A percentile compares a stretch with the other conserved stretches of the same genome.
Evolutionary conservation across 495 filamentous ascomycete genomes (phyloP).

Genomic region (Xanthoparmelia taractica): DNA sequence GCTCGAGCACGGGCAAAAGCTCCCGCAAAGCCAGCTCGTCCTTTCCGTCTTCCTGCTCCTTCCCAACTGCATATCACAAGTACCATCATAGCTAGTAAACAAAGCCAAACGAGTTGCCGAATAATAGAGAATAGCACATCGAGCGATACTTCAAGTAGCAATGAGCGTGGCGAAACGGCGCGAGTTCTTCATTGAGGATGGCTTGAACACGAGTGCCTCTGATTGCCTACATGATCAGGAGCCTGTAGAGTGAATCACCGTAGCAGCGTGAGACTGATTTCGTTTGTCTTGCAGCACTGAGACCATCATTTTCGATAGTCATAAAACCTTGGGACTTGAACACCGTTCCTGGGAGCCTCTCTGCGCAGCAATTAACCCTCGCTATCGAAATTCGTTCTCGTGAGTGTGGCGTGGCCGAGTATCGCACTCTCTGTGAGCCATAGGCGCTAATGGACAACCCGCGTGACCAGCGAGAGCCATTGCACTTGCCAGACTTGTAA

Average conservation of each 20-base stretch:
- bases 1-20: not conserved
- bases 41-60: not conserved
- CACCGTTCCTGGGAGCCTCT: not conserved
- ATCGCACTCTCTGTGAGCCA: not conserved
- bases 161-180: not conserved
- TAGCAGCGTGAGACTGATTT: not conserved
- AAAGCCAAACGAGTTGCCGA: too few species aligned
- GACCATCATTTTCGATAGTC: not conserved
- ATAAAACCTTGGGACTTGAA: not conserved
- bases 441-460: not conserved
- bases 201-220: not conserved
- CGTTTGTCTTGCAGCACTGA: not conserved
- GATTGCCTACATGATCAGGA: too few species aligned
- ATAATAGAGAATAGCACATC: not conserved
- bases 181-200: not conserved
- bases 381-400: not conserved
- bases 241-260: not conserved
- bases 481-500: slow-evolving; percentile 2
- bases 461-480: not conserved
- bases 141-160: not conserved
- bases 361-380: not conserved
- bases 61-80: too few species aligned
- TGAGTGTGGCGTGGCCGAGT: not conserved
- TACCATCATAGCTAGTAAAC: too few species aligned
- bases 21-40: not conserved